These are phyloP conservation scores for Colletotrichum navitas DNA, from an alignment of 2,329 filamentous ascomycete genomes.

Conservation along the genomic window DNA sequence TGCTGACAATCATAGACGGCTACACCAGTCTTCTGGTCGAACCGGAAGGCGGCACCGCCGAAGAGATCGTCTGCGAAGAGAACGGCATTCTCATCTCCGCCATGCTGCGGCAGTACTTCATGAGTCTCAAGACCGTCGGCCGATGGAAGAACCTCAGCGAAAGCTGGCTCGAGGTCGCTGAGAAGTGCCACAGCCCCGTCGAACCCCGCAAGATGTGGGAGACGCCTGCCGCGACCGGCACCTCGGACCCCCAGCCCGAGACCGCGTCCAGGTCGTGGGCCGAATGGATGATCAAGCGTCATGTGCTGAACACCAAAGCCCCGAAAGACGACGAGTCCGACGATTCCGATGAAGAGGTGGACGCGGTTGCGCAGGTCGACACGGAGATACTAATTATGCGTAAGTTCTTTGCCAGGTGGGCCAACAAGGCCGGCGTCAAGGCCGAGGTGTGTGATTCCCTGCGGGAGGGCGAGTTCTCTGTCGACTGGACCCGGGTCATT, in stretches of 20 bases:
- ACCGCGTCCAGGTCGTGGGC: constrained; percentile 51
- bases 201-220: constrained; percentile 56
- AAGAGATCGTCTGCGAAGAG: constrained; percentile 87
- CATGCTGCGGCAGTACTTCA: constrained; percentile 91
- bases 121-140: constrained; percentile 84
- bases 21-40: constrained; percentile 81
- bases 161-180: constrained; percentile 77
- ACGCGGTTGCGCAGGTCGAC: constrained; percentile 61
- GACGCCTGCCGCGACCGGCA: constrained; percentile 44
- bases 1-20: constrained; percentile 67
- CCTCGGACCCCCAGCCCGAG: constrained; percentile 37
- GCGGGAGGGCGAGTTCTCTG: constrained; percentile 69
- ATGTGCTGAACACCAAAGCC: constrained; percentile 52
- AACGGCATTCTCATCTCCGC: constrained; percentile 88
- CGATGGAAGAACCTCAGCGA: constrained; percentile 81
- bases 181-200: constrained; percentile 67
- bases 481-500: constrained; percentile 85
- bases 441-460: constrained; percentile 66
- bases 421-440: constrained; percentile 73
- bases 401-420: constrained; percentile 80
- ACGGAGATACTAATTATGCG: constrained; percentile 74
- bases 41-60: constrained; percentile 79
- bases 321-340: constrained; percentile 53
- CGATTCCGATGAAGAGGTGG: constrained; percentile 50
- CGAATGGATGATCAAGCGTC: constrained; percentile 52